These are phyloP conservation scores for Coniferiporia weirii DNA, from an alignment of 1,284 basidiomycete species.

Conservation along the genomic window DNA sequence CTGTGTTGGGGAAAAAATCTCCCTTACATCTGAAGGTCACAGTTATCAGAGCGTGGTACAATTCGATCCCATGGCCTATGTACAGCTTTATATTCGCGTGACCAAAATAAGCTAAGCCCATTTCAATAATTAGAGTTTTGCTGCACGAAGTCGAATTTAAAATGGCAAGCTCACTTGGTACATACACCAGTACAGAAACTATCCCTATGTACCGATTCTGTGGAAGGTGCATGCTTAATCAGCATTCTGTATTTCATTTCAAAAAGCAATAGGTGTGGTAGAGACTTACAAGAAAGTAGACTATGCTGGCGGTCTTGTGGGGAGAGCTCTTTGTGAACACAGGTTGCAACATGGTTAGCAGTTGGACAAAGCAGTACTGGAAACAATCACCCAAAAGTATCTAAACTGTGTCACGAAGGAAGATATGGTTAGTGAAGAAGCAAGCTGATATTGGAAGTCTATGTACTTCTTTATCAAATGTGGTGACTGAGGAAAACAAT, in stretches of 20 bases:
- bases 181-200: neutral
- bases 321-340: neutral
- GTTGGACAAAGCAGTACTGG: neutral
- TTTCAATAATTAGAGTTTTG: no score
- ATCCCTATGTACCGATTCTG: constrained; percentile 9
- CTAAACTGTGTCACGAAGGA: neutral
- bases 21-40: neutral
- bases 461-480: constrained; percentile 1
- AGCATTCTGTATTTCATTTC: neutral
- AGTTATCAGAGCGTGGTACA: neutral
- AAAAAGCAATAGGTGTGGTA: neutral
- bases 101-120: neutral
- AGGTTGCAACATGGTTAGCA: no score
- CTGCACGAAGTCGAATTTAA: neutral
- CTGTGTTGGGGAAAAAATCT: neutral
- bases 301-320: neutral
- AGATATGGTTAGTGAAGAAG: no score
- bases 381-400: neutral
- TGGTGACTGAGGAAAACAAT: neutral
- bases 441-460: neutral
- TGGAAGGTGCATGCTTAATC: neutral
- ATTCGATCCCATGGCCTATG: neutral
- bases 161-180: neutral
- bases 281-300: neutral
- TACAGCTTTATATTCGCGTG: neutral